These are phyloP conservation scores for Cymbidium sinense DNA, from an alignment of 106 monocot genomes.

Conservation along the genomic window DNA sequence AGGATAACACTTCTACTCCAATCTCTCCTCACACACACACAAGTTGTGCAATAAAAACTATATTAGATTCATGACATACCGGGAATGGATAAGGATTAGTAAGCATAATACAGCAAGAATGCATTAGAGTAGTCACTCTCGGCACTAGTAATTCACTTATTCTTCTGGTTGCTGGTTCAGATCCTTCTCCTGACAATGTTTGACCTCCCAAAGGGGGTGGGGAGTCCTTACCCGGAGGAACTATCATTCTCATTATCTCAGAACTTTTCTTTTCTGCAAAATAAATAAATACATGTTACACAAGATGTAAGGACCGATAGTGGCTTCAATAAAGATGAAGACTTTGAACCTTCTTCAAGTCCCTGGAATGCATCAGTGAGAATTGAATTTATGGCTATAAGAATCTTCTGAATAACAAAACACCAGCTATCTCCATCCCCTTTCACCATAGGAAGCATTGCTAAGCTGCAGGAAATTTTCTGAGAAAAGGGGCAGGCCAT, in stretches of 20 bases:
- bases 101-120: constrained; percentile 65
- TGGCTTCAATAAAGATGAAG: not conserved
- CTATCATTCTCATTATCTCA: constrained; percentile 53
- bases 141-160: constrained; percentile 39
- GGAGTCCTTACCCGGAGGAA: constrained; percentile 65
- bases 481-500: constrained; percentile 9
- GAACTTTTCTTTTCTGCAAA: constrained; percentile 45
- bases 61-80: constrained; percentile 21
- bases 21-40: not conserved
- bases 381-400: constrained; percentile 51
- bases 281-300: not conserved
- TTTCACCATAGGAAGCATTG: constrained; percentile 63
- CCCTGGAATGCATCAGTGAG: constrained; percentile 71
- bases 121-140: constrained; percentile 52
- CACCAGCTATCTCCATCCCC: constrained; percentile 71
- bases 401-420: constrained; percentile 60
- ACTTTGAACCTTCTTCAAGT: constrained; percentile 66
- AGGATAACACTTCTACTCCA: not conserved
- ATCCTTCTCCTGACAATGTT: constrained; percentile 18
- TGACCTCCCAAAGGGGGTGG: constrained; percentile 52
- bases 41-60: not conserved
- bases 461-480: constrained; percentile 56
- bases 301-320: not conserved
- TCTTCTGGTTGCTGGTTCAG: constrained; percentile 24
- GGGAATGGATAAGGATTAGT: constrained; percentile 51